Conservation (phyloP, 2,329 filamentous ascomycete species). For the Fusarium sambucinum region DNA sequence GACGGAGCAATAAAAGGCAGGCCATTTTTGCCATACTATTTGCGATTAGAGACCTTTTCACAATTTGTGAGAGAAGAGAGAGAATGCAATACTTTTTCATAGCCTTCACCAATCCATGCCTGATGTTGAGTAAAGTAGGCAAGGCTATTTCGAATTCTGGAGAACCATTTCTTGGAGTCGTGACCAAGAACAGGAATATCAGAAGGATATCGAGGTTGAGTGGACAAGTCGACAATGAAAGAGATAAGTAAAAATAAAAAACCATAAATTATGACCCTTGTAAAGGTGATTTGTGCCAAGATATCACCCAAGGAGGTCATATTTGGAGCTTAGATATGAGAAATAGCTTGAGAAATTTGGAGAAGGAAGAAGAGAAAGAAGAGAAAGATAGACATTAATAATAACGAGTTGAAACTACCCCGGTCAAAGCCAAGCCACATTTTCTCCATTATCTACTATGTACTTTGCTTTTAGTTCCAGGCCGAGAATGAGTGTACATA, state of each 20-base stretch:
- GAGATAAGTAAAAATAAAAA: slow-evolving; percentile 53
- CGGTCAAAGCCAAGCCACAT: background rate
- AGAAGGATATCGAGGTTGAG: slow-evolving; percentile 55
- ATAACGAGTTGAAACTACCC: background rate
- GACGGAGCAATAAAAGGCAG: slow-evolving; percentile 58
- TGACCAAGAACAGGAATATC: slow-evolving; percentile 58
- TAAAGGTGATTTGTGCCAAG: slow-evolving; percentile 49
- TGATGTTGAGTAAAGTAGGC: slow-evolving; percentile 55
- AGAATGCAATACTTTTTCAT: slow-evolving; percentile 52
- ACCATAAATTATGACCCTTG: slow-evolving; percentile 47
- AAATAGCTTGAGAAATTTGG: background rate
- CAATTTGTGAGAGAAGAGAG: background rate
- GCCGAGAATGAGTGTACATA: background rate
- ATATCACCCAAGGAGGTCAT: slow-evolving; percentile 32
- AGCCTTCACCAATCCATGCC: slow-evolving; percentile 58
- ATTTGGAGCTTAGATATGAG: slow-evolving; percentile 3
- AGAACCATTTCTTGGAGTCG: slow-evolving; percentile 50
- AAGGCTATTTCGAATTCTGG: slow-evolving; percentile 56
- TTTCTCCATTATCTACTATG: background rate
- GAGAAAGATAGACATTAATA: background rate
- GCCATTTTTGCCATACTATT: slow-evolving; percentile 57
- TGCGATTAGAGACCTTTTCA: background rate
- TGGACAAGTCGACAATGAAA: slow-evolving; percentile 56
- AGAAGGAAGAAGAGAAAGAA: background rate
- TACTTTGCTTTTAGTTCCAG: background rate